Conservation (phyloP, 2,329 filamentous ascomycete species). For the Bipolaris bicolor region DNA sequence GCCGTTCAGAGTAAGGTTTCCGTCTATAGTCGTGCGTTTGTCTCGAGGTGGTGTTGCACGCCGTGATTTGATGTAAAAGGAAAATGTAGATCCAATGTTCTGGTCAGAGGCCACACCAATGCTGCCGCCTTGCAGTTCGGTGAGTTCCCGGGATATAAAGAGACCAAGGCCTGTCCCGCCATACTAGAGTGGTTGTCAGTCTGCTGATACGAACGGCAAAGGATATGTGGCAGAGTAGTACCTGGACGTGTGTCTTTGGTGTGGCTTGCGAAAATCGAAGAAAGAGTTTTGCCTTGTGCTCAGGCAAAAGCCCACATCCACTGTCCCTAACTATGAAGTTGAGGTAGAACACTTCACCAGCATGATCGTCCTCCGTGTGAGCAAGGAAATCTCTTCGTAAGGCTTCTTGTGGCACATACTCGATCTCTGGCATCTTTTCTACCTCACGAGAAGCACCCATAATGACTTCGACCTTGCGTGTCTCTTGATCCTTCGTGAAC, state of each 20-base stretch:
- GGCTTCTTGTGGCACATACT: conserved; percentile 14
- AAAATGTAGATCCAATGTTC: conserved; percentile 32
- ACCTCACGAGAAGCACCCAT: conserved; percentile 12
- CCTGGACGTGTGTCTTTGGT: conserved; percentile 31
- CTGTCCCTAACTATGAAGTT: conserved; percentile 15
- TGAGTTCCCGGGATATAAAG: conserved; percentile 36
- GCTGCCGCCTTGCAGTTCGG: conserved; percentile 35
- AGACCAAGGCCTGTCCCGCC: conserved; percentile 31
- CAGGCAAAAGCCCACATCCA: conserved; percentile 12
- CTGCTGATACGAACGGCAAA: conserved; percentile 14
- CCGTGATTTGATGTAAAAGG: conserved; percentile 32
- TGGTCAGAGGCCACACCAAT: conserved; percentile 31
- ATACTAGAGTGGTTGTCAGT: conserved; percentile 20
- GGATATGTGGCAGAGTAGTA: background rate
- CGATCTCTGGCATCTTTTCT: conserved; percentile 2
- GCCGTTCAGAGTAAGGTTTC: background rate
- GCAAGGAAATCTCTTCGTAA: conserved; percentile 3
- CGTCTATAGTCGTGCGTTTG: background rate
- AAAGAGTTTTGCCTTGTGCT: conserved; percentile 27
- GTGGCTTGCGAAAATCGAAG: conserved; percentile 34
- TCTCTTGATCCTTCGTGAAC: conserved; percentile 28
- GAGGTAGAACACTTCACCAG: conserved; percentile 17
- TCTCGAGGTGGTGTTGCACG: background rate
- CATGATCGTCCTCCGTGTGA: conserved; percentile 5
- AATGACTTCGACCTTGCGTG: conserved; percentile 11